Percentiles rank a stretch among this genome's conserved stretches.
phyloP scores from a whole-genome alignment of 331 rosid species.

The Spiraea crenata region DNA sequence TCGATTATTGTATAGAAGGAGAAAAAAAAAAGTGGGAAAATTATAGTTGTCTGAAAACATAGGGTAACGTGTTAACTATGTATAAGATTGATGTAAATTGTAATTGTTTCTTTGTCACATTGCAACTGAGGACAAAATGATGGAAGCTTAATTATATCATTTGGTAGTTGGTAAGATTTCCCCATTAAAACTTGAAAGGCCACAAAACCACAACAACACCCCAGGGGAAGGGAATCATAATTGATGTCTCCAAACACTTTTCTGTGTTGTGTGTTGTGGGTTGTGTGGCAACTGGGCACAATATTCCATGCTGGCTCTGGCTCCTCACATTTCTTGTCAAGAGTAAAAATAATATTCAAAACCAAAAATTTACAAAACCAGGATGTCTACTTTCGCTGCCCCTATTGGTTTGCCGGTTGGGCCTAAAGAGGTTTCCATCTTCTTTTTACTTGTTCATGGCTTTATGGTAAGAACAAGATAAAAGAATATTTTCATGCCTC shows the following conservation, averaged over 20 bases:
- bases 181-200: slow-evolving; percentile 37
- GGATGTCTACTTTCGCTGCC: slow-evolving; percentile 30
- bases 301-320: slow-evolving; percentile 27
- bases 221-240: slow-evolving; percentile 37
- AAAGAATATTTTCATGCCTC: slow-evolving; percentile 25
- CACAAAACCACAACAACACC: slow-evolving; percentile 19
- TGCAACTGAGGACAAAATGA: slow-evolving; percentile 13
- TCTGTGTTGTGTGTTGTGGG: too few relatives aligned
- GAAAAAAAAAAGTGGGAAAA: too few relatives aligned
- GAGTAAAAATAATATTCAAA: too few relatives aligned
- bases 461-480: slow-evolving; percentile 16
- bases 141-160: neutral
- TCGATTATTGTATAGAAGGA: too few relatives aligned
- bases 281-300: slow-evolving; percentile 39
- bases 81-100: too few relatives aligned
- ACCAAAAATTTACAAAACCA: neutral
- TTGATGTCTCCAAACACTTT: slow-evolving; percentile 52
- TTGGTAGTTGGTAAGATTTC: slow-evolving; percentile 49
- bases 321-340: neutral
- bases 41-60: too few relatives aligned
- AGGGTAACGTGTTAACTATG: too few relatives aligned
- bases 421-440: slow-evolving; percentile 35
- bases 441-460: slow-evolving; percentile 13
- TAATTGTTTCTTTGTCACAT: slow-evolving; percentile 4
- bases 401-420: slow-evolving; percentile 40